Conservation (phyloP, 192 early-diverging fungal species). For the Helicostylum pulchrum region DNA sequence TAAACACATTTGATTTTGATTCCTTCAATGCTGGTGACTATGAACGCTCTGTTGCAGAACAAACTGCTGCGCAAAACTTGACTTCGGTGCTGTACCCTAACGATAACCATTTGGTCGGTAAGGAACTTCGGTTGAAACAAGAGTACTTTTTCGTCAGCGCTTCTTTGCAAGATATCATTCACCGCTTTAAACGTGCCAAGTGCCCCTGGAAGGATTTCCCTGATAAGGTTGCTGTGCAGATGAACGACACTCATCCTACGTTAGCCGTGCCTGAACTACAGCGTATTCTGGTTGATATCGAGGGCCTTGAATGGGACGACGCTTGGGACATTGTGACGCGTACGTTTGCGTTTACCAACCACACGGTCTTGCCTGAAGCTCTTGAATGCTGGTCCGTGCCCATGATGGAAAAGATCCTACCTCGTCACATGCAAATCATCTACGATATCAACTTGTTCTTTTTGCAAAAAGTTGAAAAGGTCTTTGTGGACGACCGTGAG, state of each 20-base stretch:
- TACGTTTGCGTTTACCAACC: constrained; percentile 98
- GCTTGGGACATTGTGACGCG: constrained; percentile 89
- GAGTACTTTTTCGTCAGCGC: constrained; percentile 97
- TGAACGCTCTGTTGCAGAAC: constrained; percentile 85
- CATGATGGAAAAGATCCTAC: constrained; percentile 87
- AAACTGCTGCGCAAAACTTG: constrained; percentile 90
- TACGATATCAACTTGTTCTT: constrained; percentile 99
- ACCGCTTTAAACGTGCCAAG: constrained; percentile 89
- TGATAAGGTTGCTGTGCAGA: constrained; percentile 91
- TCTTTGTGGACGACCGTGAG: constrained; percentile 83
- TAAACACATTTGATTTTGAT: constrained; percentile 81
- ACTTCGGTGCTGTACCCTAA: constrained; percentile 96
- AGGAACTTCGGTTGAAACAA: constrained; percentile 95
- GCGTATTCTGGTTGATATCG: constrained; percentile 90
- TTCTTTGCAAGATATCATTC: constrained; percentile 83
- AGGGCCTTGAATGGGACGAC: constrained; percentile 88
- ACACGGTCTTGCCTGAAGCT: constrained; percentile 98
- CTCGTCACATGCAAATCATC: constrained; percentile 97
- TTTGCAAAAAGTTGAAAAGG: constrained; percentile 88
- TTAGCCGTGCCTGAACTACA: constrained; percentile 91
- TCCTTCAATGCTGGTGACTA: constrained; percentile 92
- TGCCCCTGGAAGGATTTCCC: constrained; percentile 87
- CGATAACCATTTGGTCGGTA: constrained; percentile 96
- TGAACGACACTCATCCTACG: constrained; percentile 98
- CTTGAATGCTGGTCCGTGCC: constrained; percentile 98